A percentile compares a stretch with the other conserved stretches of the same genome.
Conservation (phyloP, 169 alveolate species). For the Plasmodium fragile region DNA sequence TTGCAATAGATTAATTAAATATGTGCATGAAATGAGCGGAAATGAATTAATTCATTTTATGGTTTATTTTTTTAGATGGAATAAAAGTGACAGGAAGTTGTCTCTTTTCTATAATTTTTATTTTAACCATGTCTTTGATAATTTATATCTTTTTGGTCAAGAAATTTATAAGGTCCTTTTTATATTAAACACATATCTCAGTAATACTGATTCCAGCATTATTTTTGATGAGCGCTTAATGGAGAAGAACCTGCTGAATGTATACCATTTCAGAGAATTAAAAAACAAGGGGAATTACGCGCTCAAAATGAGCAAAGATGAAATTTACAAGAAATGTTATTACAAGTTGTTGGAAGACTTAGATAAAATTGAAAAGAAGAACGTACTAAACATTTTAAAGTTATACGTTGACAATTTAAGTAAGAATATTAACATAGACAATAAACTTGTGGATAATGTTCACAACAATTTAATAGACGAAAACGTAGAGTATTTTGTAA, state of each 20-base stretch:
- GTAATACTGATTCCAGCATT: constrained; percentile 13
- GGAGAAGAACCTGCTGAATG: constrained; percentile 1
- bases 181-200: constrained; percentile 53
- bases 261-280: constrained; percentile 20
- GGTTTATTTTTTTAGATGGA: constrained; percentile 67
- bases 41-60: constrained; percentile 67
- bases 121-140: constrained; percentile 54
- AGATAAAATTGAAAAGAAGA: constrained; percentile 50
- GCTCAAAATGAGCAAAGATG: constrained; percentile 57
- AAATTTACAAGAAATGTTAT: constrained; percentile 55
- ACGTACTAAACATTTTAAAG: constrained; percentile 55
- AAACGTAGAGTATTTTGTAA: constrained; percentile 45
- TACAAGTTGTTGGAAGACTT: constrained; percentile 24
- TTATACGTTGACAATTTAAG: constrained; percentile 65
- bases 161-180: constrained; percentile 52
- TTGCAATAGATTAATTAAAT: constrained; percentile 43
- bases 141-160: constrained; percentile 48
- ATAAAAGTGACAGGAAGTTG: constrained; percentile 44
- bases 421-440: constrained; percentile 24
- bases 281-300: constrained; percentile 38
- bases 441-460: constrained; percentile 35
- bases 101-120: constrained; percentile 55
- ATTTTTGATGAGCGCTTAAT: constrained; percentile 27
- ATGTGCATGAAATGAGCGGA: constrained; percentile 64
- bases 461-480: constrained; percentile 46